These are phyloP conservation scores for Cantharellus cinnabarinus DNA, from an alignment of 768 basidiomycete species.

Conservation along the genomic window DNA sequence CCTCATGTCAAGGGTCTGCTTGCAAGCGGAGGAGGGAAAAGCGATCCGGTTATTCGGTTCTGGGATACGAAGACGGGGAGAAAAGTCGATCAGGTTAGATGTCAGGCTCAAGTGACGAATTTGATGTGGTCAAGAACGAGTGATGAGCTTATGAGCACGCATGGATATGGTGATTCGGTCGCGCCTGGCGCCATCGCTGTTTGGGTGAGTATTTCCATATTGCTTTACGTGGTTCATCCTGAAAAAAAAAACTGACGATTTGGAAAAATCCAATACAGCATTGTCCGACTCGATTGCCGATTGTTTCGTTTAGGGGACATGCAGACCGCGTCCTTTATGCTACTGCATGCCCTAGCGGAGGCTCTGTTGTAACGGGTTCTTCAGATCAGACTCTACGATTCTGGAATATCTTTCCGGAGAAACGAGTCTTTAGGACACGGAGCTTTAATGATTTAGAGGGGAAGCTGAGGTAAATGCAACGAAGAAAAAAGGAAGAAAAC, in stretches of 20 bases:
- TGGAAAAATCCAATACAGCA: conserved; percentile 24
- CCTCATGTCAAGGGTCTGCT: conserved; percentile 80
- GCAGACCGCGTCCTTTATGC: conserved; percentile 87
- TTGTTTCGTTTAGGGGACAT: conserved; percentile 84
- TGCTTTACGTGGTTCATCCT: background rate
- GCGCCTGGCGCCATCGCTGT: conserved; percentile 71
- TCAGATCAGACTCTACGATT: conserved; percentile 94
- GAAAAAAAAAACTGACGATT: background rate
- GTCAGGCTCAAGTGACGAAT: conserved; percentile 96
- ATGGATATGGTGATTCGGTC: conserved; percentile 85
- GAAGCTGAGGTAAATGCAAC: background rate
- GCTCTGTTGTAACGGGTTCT: conserved; percentile 94
- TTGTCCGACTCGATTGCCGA: conserved; percentile 84
- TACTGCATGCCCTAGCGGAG: conserved; percentile 93
- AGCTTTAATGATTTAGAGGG: background rate
- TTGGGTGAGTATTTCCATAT: conserved; percentile 14
- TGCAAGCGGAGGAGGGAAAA: conserved; percentile 94
- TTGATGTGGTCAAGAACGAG: conserved; percentile 91
- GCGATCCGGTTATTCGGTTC: conserved; percentile 92
- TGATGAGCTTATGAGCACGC: conserved; percentile 92
- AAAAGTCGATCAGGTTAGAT: conserved; percentile 74
- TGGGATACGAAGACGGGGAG: conserved; percentile 85
- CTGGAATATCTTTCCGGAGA: conserved; percentile 80
- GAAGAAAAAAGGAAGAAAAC: too few relatives aligned
- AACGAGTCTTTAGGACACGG: conserved; percentile 7